These are phyloP conservation scores for Alternaria dauci DNA, from an alignment of 2,329 filamentous ascomycete species.

Conservation along the genomic window DNA sequence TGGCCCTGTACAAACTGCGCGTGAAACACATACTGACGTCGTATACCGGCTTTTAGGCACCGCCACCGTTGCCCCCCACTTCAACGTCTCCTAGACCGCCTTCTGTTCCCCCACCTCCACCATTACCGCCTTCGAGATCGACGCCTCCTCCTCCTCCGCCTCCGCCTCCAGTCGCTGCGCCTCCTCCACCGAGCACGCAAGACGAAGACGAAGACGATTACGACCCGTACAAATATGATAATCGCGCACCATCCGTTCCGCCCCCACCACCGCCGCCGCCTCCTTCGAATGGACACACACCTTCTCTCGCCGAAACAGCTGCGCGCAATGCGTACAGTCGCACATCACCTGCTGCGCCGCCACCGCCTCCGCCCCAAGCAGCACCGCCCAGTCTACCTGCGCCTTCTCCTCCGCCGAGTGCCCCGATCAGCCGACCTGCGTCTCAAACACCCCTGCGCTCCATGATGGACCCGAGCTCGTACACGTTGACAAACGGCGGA, in stretches of 20 bases:
- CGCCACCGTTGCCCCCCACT: slow-evolving; percentile 51
- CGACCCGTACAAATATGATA: slow-evolving; percentile 56
- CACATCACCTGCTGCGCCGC: slow-evolving; percentile 52
- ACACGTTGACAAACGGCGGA: slow-evolving; percentile 65
- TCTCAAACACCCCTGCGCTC: slow-evolving; percentile 62
- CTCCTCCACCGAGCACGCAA: slow-evolving; percentile 55
- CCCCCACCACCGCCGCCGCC: slow-evolving; percentile 61
- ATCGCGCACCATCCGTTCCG: slow-evolving; percentile 37
- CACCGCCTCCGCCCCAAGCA: slow-evolving; percentile 32
- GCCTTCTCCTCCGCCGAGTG: slow-evolving; percentile 46
- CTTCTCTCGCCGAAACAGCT: slow-evolving; percentile 66
- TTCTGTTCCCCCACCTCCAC: slow-evolving; percentile 26
- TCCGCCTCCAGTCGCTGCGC: slow-evolving; percentile 18
- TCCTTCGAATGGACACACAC: slow-evolving; percentile 50
- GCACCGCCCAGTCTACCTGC: slow-evolving; percentile 59
- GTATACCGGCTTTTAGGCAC: not conserved
- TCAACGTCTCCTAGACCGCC: slow-evolving; percentile 33
- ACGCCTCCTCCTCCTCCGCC: slow-evolving; percentile 36
- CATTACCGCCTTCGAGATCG: slow-evolving; percentile 25
- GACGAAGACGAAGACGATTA: slow-evolving; percentile 39
- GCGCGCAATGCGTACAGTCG: slow-evolving; percentile 65
- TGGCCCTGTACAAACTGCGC: not conserved
- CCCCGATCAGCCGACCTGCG: slow-evolving; percentile 40
- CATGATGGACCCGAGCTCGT: slow-evolving; percentile 77
- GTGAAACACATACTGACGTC: not conserved